Base-by-base conservation (phyloP, 768 basidiomycete genomes). In the Pleurotus cornucopiae region DNA sequence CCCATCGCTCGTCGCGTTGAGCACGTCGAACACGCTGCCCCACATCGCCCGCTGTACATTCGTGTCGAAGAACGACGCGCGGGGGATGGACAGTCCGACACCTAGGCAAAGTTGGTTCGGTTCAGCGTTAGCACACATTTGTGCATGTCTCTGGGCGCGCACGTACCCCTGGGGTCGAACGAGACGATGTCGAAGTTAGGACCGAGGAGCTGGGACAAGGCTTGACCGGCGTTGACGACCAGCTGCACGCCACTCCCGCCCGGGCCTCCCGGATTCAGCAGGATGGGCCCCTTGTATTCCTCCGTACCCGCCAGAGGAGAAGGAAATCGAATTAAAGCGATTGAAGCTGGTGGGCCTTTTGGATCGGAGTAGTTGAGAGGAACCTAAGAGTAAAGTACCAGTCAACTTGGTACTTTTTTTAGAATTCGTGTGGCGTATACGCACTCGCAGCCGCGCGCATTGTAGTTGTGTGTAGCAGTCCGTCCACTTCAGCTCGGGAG, bases 231-330 rank as follows among this genome's bases (percentile, higher is more conserved):
- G 4, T 9, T 16, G 4, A 61, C 25, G 18, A 73, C 59, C 0
- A 70, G n/a, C 4, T 63, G 62, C 5, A 78, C 70, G 4, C 79
- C 77, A 54, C 75, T 74, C 4, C 72, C 75, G 5, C 78, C 79
- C 1, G 78, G 79, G 0, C 79, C 78, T 16, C 78, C 76, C 2
- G 77, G 78, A 49, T 79, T 79, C 60, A 76, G 67, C 3, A 79
- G 63, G 13, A 79, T 66, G 1, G 77, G 77, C 0, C 79, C 79
- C 16, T 71, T 71, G 57, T 78, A 79, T 5, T 66, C 60, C 2
- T 63, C 57, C 1, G 51, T 44, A 1, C 67, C 61, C 0, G 54
- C 23, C 26, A 74, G 55, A 1, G 67, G 55, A 5, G 78, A 70
- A 3, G 74, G 74, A 25, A 71, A 66, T 16, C 76, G 71, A 16